Percentiles rank a stretch among this genome's conserved stretches.
Evolutionary conservation across 257 asterid genomes (phyloP).

Genomic region (Nicotiana tabacum): DNA sequence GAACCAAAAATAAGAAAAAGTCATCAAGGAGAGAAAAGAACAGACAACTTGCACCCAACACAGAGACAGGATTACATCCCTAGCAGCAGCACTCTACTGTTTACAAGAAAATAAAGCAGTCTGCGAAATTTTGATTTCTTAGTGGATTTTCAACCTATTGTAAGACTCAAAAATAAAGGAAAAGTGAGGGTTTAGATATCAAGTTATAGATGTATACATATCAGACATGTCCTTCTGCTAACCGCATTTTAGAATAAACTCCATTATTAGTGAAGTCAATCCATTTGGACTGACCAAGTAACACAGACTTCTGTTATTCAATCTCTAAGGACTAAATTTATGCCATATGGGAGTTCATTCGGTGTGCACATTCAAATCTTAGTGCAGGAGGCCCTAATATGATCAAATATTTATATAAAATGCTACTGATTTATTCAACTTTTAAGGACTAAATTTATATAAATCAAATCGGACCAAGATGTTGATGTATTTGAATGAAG

Average conservation of each 20-base stretch:
- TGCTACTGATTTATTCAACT: not conserved
- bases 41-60: not conserved
- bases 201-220: not conserved
- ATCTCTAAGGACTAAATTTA: no score
- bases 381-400: not conserved
- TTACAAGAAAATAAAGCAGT: not conserved
- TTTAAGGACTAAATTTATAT: not conserved
- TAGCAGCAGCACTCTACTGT: not conserved
- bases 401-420: not conserved
- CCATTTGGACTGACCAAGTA: not conserved
- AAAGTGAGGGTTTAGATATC: not conserved
- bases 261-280: not conserved
- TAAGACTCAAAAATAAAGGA: not conserved
- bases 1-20: not conserved
- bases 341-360: not conserved
- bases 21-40: not conserved
- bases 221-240: not conserved
- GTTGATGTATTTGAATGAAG: not conserved
- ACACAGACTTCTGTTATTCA: not conserved
- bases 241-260: not conserved
- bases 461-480: not conserved
- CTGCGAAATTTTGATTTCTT: not conserved
- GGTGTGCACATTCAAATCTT: not conserved
- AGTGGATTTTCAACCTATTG: not conserved
- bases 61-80: not conserved